A percentile compares a stretch with the other conserved stretches of the same genome.
These are phyloP conservation scores for Vanilla planifolia DNA, from an alignment of 106 monocot genomes.

Conservation along the genomic window DNA sequence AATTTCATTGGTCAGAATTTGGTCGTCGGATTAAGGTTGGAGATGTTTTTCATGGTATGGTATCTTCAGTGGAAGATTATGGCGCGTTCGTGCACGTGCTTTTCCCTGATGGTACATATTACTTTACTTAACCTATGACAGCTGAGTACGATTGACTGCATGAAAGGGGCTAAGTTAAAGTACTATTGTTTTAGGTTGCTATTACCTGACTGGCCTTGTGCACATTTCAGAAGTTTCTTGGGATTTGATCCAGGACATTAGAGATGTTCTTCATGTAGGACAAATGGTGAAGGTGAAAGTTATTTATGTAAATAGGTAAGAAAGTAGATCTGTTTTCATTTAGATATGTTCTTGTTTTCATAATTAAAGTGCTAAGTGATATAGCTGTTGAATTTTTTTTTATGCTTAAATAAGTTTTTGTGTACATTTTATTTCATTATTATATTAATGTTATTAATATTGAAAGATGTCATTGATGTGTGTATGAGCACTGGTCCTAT, in stretches of 20 bases:
- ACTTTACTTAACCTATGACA: background rate
- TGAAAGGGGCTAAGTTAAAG: background rate
- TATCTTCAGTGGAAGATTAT: constrained; percentile 83
- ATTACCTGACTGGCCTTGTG: constrained; percentile 82
- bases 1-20: constrained; percentile 72
- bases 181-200: constrained; percentile 37
- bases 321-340: background rate
- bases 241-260: constrained; percentile 92
- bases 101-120: constrained; percentile 79
- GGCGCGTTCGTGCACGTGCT: constrained; percentile 91
- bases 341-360: background rate
- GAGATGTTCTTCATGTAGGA: constrained; percentile 69
- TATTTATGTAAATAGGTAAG: constrained; percentile 69
- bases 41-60: constrained; percentile 59
- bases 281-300: constrained; percentile 82
- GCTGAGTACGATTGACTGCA: background rate
- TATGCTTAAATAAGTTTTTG: no score
- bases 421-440: no score
- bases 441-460: no score
- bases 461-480: no score
- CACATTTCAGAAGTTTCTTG: constrained; percentile 96
- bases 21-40: constrained; percentile 51
- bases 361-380: no score
- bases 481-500: no score
- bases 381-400: no score